These are phyloP conservation scores for Voacanga thouarsii DNA, from an alignment of 257 asterid species.

Conservation along the genomic window DNA sequence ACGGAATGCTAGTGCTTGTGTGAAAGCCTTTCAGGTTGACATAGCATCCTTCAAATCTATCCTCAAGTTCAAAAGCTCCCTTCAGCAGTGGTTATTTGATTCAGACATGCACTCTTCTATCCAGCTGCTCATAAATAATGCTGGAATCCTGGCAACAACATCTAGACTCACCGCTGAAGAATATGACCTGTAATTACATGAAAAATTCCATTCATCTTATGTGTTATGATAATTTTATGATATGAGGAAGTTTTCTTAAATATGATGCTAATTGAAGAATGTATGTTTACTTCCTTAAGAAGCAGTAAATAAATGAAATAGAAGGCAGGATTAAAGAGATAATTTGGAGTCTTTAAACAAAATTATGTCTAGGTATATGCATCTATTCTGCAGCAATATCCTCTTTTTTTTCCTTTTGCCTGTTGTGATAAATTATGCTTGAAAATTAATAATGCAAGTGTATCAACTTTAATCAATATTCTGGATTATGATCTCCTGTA, in stretches of 20 bases:
- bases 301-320: background rate
- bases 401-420: background rate
- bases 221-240: background rate
- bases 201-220: background rate
- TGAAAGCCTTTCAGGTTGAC: constrained; percentile 72
- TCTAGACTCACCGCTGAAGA: constrained; percentile 62
- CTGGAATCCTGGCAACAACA: constrained; percentile 84
- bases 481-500: background rate
- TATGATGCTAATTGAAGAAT: background rate
- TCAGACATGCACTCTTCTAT: constrained; percentile 67
- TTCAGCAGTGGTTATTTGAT: constrained; percentile 73
- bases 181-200: constrained; percentile 61
- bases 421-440: background rate
- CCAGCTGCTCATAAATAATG: constrained; percentile 86
- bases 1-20: constrained; percentile 43
- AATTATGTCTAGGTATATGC: background rate
- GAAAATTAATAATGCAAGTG: background rate
- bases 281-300: background rate
- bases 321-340: background rate
- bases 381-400: background rate
- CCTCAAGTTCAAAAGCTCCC: constrained; percentile 58
- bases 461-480: background rate
- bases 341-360: background rate
- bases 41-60: constrained; percentile 68
- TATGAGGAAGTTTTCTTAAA: background rate